Evolutionary conservation across 139 green algal genomes (phyloP), one percentile per base, ranked within the genome.

Genomic region (Deuterostichococcus epilithicus): DNA sequence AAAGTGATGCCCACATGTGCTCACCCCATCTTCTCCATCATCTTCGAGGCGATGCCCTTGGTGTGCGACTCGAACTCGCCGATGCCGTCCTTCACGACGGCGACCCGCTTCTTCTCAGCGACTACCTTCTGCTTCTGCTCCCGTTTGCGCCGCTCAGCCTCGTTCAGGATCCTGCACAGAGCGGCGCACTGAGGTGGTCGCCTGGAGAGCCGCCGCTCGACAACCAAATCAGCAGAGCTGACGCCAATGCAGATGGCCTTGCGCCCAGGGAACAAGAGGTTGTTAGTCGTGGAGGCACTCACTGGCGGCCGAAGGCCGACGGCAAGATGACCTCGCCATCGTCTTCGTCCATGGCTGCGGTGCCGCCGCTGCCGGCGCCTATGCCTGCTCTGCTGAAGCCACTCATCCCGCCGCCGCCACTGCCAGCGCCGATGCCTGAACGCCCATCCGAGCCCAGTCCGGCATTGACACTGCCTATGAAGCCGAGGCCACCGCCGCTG

Each of bases 21-120:
- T 79, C 90, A 98, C 25, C 95, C 95, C 95, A 99, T 99, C 85
- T 96, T 97, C 73, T 88, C 78, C 35, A 99, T 84, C 79, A 99
- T 88, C 89, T 97, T 98, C 38, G 87, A 77, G 2, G 94, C 95
- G 68, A 99, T 97, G 70, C 95, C 91, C 70, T 97, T 98, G 44
- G 94, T 97, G 82, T 97, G 88, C 75, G 86, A 78, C 79, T 98
- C 95, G 82, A 99, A 99, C 1, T 73, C 68, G 2, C 83, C 94
- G 39, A 96, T 84, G 18, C 87, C 74, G 36, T 67, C 45, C 70
- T 88, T 71, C 68, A 65, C 35, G 68, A 76, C 22, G 32, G 42
- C 79, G 10, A 63, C 52, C 52, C 52, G 52, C 52, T 63, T 63
- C 52, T 63, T 63, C 76, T 84, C 76, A 3, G 83, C 88, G 42